Evolutionary conservation across 352 stramenopile species (phyloP).

Genomic region (Globisporangium abappressorium): DNA sequence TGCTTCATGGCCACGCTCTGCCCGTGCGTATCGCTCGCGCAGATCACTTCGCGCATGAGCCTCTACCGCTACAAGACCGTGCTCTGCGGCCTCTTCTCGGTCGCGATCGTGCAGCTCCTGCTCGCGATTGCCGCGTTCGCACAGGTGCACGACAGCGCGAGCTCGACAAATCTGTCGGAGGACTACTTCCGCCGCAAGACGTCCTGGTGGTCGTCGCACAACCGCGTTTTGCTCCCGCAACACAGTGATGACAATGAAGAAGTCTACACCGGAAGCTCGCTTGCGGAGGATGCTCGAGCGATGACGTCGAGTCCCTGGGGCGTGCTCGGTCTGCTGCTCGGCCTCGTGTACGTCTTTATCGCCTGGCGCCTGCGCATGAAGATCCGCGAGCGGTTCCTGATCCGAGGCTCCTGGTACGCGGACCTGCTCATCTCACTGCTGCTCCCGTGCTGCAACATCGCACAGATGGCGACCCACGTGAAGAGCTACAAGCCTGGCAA

Average conservation of each 20-base stretch:
- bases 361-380: conserved; percentile 21
- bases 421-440: conserved; percentile 19
- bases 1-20: conserved; percentile 28
- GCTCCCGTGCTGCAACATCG: conserved; percentile 24
- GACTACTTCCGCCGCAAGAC: background rate
- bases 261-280: background rate
- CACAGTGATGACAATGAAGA: background rate
- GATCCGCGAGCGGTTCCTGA: conserved; percentile 30
- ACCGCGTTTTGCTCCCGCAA: background rate
- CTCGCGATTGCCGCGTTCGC: conserved; percentile 8
- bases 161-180: background rate
- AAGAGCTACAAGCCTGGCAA: conserved; percentile 46
- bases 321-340: conserved; percentile 7
- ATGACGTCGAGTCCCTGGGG: conserved; percentile 12
- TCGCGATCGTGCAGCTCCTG: conserved; percentile 11
- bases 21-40: conserved; percentile 30
- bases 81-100: conserved; percentile 9
- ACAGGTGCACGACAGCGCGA: conserved; percentile 5
- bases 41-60: conserved; percentile 16
- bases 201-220: background rate
- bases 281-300: background rate
- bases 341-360: conserved; percentile 11
- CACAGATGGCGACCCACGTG: conserved; percentile 35
- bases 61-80: conserved; percentile 16
- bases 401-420: conserved; percentile 19